phyloP scores from a whole-genome alignment of 805 yeast species.

The Metschnikowia hibisci region DNA sequence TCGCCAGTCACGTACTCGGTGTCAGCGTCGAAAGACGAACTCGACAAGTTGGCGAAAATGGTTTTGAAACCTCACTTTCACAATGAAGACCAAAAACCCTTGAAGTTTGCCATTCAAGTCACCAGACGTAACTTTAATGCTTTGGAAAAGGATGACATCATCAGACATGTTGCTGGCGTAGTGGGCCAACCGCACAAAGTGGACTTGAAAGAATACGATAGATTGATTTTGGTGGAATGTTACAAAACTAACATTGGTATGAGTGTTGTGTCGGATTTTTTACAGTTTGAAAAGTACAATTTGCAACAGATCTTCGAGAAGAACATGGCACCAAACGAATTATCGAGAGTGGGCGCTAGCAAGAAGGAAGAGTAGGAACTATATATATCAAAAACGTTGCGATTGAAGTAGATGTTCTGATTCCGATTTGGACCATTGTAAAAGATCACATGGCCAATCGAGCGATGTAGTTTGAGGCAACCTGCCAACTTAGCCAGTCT shows the following conservation, averaged over 20 bases:
- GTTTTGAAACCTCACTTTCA: conserved; percentile 73
- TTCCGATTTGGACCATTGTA: background rate
- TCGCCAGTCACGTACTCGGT: conserved; percentile 78
- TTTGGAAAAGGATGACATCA: conserved; percentile 68
- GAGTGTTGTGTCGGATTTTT: conserved; percentile 71
- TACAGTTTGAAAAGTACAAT: conserved; percentile 63
- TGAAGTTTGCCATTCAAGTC: conserved; percentile 76
- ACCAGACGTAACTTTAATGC: conserved; percentile 74
- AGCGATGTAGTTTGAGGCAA: conserved; percentile 19
- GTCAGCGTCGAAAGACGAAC: conserved; percentile 65
- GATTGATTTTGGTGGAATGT: conserved; percentile 78
- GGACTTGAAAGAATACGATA: conserved; percentile 75
- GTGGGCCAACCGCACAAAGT: conserved; percentile 78
- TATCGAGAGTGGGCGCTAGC: conserved; percentile 13
- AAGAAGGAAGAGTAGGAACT: background rate
- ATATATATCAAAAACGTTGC: background rate
- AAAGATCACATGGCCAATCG: conserved; percentile 4
- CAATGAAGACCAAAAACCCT: conserved; percentile 34
- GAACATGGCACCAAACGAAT: conserved; percentile 20
- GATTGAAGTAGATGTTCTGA: background rate
- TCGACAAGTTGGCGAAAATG: conserved; percentile 52
- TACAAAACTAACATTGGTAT: conserved; percentile 86
- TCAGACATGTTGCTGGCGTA: conserved; percentile 62
- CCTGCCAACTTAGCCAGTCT: conserved; percentile 92
- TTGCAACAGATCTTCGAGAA: conserved; percentile 74